Evolutionary conservation across 108 stramenopile genomes (phyloP), one percentile per base, ranked within the genome.

Genomic region (Cyclostephanos tholiformis): DNA sequence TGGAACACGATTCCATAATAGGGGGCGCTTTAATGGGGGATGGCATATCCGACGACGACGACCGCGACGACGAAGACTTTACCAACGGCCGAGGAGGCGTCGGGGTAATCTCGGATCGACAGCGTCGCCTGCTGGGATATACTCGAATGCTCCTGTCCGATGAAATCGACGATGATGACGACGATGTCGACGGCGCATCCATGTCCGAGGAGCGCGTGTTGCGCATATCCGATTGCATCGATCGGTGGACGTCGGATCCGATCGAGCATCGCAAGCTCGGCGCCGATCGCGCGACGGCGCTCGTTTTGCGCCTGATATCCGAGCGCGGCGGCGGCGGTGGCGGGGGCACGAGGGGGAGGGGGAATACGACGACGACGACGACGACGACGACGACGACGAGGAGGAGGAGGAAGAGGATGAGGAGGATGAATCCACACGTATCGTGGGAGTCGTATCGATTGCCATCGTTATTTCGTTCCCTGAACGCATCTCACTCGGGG

Each of bases 271-370:
- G 68, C 62, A 53, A 69, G 51, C 22, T 74, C 27, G 72, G 79
- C 22, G 79, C 61, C 12, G 66, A 73, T 10, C 79, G 73, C 52
- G 79, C 68, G 20, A 53, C 69, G 30, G 30, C 64, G 38, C 65
- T 80, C 50, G 26, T 73, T 25, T 52, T 38, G 46, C 79, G 79
- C 6, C 59, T 80, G 26, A 73, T 80, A 41, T 48, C 69, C 26
- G 79, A 80, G 58, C 61, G 69, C 23, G 68, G 76, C 4, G 76
- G 68, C 6, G 76, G 63, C 16, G n/a, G n/a, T n/a, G n/a, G n/a
- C n/a, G n/a, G n/a, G n/a, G n/a, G n/a, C n/a, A n/a, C n/a, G n/a
- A n/a, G n/a, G n/a, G n/a, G n/a, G n/a, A n/a, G n/a, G n/a, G n/a
- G n/a, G n/a, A n/a, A n/a, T n/a, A n/a, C n/a, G n/a, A n/a, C n/a